Base-by-base conservation (phyloP, 768 basidiomycete genomes). In the Boletus rubropictus region DNA sequence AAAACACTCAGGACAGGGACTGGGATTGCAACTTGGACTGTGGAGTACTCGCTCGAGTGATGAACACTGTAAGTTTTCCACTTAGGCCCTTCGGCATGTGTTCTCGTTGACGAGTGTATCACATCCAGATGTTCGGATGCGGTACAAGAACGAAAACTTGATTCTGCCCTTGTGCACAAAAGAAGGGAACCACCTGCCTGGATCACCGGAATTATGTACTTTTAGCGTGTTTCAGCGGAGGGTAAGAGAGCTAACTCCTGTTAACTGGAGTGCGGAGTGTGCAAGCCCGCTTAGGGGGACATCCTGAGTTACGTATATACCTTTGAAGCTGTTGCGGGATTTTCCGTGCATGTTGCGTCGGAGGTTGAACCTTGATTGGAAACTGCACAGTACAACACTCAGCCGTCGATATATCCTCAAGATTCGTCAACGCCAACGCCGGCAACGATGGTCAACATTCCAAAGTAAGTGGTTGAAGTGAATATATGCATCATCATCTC, bases 401-500 rank as follows among this genome's bases (percentile, higher is more conserved):
- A 52, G 42, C 39, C 49, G 33, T 44, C 49, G 20, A 36, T 18
- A 52, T 40, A 51, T 48, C 49, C 38, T 42, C 49, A 37, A 54
- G 45, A 55, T 39, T 39, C 10, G 31, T 35, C 43, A 25, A 52
- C 54, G 49, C 42, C 51, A 44, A 65, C 70, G 60, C 60, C 61
- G 61, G 59, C 58, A 47, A 57, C 69, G 50, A 94, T 94, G 90
- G 90, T 94, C 74, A 93, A 93, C 80, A 83, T 94, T 60, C 91
- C 90, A 68, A 94, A 94, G 90, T 90, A 59, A 59, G 88, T 79
- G 34, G 12, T 38, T 37, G 2, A 38, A 29, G 36, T 37, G 25
- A 5, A 17, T 39, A 21, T 12, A 3, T 36, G 0, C 24, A 15
- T 36, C 46, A 32, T 51, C 21, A 33, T 52, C 65, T 46, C 59